A percentile compares a stretch with the other conserved stretches of the same genome.
These are phyloP conservation scores for Melampsora larici-populina DNA, from an alignment of 1,284 basidiomycete species.

Conservation along the genomic window DNA sequence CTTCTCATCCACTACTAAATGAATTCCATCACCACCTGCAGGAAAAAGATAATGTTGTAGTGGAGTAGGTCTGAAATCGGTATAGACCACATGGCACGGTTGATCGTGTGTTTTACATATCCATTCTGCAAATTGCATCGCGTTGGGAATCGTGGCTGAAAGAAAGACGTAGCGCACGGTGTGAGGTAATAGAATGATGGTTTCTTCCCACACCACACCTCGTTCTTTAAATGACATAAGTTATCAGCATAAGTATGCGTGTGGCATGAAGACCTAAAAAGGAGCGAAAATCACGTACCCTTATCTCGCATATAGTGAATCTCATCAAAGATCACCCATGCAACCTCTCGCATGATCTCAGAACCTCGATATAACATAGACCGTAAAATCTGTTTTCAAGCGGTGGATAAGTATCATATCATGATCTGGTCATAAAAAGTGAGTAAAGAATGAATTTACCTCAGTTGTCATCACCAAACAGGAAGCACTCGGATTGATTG, in stretches of 20 bases:
- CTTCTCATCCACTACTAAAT: slow-evolving; percentile 95
- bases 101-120: slow-evolving; percentile 95
- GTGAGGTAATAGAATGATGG: slow-evolving; percentile 94
- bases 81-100: slow-evolving; percentile 98
- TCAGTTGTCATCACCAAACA: slow-evolving; percentile 99
- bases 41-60: slow-evolving; percentile 98
- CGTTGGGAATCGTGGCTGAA: slow-evolving; percentile 99
- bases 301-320: slow-evolving; percentile 99
- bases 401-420: background rate
- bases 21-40: slow-evolving; percentile 91
- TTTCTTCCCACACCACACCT: slow-evolving; percentile 67
- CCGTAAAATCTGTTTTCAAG: slow-evolving; percentile 72
- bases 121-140: slow-evolving; percentile 99
- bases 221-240: slow-evolving; percentile 53
- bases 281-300: slow-evolving; percentile 50
- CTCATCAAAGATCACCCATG: slow-evolving; percentile 99
- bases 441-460: slow-evolving; percentile 58
- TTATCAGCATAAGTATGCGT: background rate
- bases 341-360: slow-evolving; percentile 98
- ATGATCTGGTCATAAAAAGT: too few relatives aligned
- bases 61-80: slow-evolving; percentile 96
- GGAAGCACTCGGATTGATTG: slow-evolving; percentile 93
- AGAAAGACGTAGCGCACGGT: slow-evolving; percentile 96
- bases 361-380: slow-evolving; percentile 99
- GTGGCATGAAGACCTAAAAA: slow-evolving; percentile 53